Base-by-base conservation (phyloP, 1,139 yeast species). In the Hyphopichia pseudoburtonii region DNA sequence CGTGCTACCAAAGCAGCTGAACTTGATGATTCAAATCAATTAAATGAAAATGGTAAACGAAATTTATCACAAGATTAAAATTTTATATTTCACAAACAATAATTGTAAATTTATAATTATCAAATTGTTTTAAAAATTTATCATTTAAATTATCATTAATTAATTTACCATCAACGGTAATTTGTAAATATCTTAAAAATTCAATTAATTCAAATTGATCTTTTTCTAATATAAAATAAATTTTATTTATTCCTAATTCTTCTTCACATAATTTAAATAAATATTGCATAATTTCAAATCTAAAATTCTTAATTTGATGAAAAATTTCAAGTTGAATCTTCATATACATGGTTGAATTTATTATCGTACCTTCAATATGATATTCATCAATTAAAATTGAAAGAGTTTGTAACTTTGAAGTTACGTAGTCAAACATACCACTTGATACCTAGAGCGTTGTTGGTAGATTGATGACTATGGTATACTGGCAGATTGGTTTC, bases 1-100 rank as follows among this genome's bases (percentile, higher is more conserved):
- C 51, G 49, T 23, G 70, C 70, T 1, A 61, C 64, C 2, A 51
- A 42, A 34, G 48, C 45, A 37, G 34, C 17, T 42, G 34, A 35
- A 16, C 39, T 26, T n/a, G 17, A 32, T 9, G 41, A 36, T n/a
- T 26, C 32, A 14, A 22, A 37, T 10, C 52, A 41, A 5, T 29
- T 51, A n/a, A 61, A 61, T 37, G 63, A 51, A 29, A 54, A 60
- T 44, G 66, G 66, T 3, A 62, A 60, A 37, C 40, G 65, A 27
- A 54, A 32, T 16, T 26, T 29, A 21, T 22, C 35, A 32, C 14
- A 42, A 41, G 29, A 39, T 34, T 44, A 5, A 19, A 17, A 27
- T 32, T 30, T 22, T 35, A 30, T 23, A 37, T 16, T n/a, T 17
- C 15, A 16, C 34, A 33, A 19, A 17, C 29, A 24, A 27, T 22